Percentiles rank a stretch among this genome's conserved stretches.
Evolutionary conservation across 371 early-diverging fungal genomes (phyloP).

Genomic region (Mucor lusitanicus): DNA sequence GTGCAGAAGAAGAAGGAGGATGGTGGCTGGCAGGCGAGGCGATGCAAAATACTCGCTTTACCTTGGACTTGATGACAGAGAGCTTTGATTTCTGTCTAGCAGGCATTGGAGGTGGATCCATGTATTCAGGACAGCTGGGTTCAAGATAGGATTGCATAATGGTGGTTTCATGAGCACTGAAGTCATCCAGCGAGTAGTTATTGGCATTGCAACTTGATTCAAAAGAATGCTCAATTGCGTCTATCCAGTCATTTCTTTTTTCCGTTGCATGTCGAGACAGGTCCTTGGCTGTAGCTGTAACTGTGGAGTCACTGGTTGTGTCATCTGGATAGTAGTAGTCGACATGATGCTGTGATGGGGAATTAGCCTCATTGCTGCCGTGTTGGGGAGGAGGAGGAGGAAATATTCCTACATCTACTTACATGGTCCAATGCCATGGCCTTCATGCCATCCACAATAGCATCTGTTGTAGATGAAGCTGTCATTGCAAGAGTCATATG

Average conservation of each 20-base stretch:
- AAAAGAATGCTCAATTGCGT: conserved; percentile 11
- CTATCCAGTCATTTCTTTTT: conserved; percentile 2
- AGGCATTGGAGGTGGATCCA: background rate
- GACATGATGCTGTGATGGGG: background rate
- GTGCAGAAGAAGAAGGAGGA: no score
- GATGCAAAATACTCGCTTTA: conserved; percentile 16
- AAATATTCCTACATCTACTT: background rate
- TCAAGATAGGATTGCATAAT: conserved; percentile 24
- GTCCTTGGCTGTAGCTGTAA: background rate
- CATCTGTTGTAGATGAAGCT: background rate
- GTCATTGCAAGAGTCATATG: background rate
- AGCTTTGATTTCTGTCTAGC: background rate
- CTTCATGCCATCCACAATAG: background rate
- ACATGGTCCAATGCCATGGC: background rate
- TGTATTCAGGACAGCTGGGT: conserved; percentile 1
- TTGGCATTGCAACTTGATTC: background rate
- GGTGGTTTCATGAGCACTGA: conserved; percentile 2
- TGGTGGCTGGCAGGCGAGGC: background rate
- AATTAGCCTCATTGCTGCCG: background rate
- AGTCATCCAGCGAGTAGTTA: background rate
- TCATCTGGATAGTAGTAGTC: background rate
- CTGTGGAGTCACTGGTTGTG: conserved; percentile 2
- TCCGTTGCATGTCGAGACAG: background rate
- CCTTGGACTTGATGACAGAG: conserved; percentile 9
- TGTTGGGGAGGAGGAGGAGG: no score